Evolutionary conservation across 768 basidiomycete species (phyloP).

Genomic region (Pulveroboletus ravenelii): DNA sequence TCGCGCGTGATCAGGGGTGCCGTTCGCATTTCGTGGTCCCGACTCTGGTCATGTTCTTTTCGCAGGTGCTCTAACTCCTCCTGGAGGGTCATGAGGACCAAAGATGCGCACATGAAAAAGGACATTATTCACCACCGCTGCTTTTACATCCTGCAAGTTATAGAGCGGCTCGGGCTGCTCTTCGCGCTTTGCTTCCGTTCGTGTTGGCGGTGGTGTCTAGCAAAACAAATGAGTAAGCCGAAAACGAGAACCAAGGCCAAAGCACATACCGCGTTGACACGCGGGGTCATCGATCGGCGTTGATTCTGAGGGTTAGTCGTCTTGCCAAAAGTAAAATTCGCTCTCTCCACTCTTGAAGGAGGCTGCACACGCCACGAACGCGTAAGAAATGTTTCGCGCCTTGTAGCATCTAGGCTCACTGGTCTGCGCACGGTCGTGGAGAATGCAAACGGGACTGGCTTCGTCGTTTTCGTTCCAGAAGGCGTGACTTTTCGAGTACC

Average conservation of each 20-base stretch:
- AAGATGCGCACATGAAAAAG: too few relatives aligned
- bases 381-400: not conserved
- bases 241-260: not conserved
- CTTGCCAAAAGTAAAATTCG: not conserved
- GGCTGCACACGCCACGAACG: not conserved
- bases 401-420: not conserved
- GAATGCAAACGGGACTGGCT: conserved; percentile 6
- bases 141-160: conserved; percentile 6
- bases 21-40: conserved; percentile 32
- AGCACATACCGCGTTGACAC: not conserved
- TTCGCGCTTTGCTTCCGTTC: not conserved
- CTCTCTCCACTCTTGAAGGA: not conserved
- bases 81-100: not conserved
- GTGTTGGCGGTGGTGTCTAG: not conserved
- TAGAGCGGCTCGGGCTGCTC: conserved; percentile 1
- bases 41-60: conserved; percentile 7
- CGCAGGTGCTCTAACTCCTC: conserved; percentile 8
- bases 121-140: not conserved
- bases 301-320: not conserved
- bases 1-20: conserved; percentile 47
- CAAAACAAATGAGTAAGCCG: not conserved
- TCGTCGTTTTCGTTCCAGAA: not conserved
- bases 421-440: not conserved
- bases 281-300: not conserved
- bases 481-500: conserved; percentile 1